Evolutionary conservation across 2,329 filamentous ascomycete genomes (phyloP).

Genomic region (Cordyceps cicadae): DNA sequence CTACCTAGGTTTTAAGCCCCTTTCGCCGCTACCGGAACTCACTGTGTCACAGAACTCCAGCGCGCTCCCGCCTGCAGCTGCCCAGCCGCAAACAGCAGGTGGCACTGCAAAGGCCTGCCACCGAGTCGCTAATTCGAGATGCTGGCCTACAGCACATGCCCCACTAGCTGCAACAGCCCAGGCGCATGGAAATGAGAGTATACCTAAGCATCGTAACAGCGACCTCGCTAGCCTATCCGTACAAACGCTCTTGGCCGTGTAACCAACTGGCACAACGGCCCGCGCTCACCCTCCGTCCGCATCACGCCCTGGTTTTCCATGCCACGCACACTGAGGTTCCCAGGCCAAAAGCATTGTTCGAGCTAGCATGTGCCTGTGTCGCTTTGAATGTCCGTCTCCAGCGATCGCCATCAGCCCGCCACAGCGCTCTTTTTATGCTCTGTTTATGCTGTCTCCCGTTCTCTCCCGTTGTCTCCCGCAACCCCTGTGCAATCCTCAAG

Average conservation of each 20-base stretch:
- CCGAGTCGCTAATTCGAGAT: background rate
- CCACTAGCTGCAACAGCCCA: background rate
- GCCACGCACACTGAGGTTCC: too few species aligned
- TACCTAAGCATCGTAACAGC: background rate
- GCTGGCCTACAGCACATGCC: background rate
- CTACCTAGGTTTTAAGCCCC: too few species aligned
- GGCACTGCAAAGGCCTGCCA: background rate
- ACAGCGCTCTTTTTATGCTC: too few species aligned
- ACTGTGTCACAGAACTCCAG: background rate
- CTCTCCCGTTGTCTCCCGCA: too few species aligned
- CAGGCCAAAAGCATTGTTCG: too few species aligned
- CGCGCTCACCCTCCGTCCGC: background rate
- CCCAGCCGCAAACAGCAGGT: constrained; percentile 7
- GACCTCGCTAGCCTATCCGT: background rate
- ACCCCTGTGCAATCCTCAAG: too few species aligned
- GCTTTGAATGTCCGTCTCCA: background rate
- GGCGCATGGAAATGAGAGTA: background rate
- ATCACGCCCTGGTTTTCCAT: background rate
- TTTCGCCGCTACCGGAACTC: background rate
- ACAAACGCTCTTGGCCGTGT: background rate
- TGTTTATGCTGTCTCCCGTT: too few species aligned
- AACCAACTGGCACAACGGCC: background rate
- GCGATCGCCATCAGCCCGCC: too few species aligned
- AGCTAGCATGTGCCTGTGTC: too few species aligned
- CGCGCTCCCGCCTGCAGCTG: background rate